A percentile compares a stretch with the other conserved stretches of the same genome.
Conservation (phyloP, 2,329 filamentous ascomycete species). For the Hysterium pulicare region DNA sequence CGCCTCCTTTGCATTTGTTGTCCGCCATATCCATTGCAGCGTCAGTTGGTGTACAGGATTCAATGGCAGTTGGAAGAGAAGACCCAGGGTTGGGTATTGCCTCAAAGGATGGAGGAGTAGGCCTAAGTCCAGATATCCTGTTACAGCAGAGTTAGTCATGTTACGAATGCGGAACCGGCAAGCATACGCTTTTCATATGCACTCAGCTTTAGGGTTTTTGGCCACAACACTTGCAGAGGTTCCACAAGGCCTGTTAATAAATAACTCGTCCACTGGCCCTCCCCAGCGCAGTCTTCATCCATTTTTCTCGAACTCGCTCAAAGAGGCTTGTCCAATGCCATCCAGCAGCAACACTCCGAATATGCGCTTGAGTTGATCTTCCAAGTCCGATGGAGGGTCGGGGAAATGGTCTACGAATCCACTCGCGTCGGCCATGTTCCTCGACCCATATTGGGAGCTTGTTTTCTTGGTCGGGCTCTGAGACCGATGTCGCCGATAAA, state of each 20-base stretch:
- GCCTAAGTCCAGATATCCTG: conserved; percentile 9
- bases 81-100: no score
- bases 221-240: conserved; percentile 8
- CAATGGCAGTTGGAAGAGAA: no score
- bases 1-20: no score
- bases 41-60: no score
- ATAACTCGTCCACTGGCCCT: conserved; percentile 10
- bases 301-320: conserved; percentile 9
- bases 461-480: conserved; percentile 10
- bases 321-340: conserved; percentile 7
- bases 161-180: conserved; percentile 1
- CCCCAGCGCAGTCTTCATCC: conserved; percentile 9
- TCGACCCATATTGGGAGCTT: conserved; percentile 9
- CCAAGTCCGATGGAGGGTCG: conserved; percentile 5
- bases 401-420: conserved; percentile 8
- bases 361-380: conserved; percentile 6
- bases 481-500: conserved; percentile 10
- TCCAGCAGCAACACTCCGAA: conserved; percentile 5
- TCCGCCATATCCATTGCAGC: no score
- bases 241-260: conserved; percentile 8
- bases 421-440: conserved; percentile 10
- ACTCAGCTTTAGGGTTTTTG: conserved; percentile 7
- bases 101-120: conserved; percentile 8
- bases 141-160: conserved; percentile 6
- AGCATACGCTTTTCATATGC: conserved; percentile 9